A percentile compares a stretch with the other conserved stretches of the same genome.
phyloP scores from a whole-genome alignment of 441 rosid species.

The Kokia cookei region DNA sequence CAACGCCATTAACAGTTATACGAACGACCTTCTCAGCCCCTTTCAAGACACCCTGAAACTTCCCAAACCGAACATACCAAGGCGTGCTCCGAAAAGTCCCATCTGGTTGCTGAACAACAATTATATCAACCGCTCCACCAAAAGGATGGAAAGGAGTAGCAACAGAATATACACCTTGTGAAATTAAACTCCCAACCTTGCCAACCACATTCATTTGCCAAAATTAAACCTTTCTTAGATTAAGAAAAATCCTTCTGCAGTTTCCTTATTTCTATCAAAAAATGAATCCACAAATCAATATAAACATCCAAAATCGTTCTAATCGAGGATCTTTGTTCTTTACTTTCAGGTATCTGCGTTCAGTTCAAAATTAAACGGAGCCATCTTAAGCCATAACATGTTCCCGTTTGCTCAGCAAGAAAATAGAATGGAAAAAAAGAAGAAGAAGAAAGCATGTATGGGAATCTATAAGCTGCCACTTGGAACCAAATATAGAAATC shows the following conservation, averaged over 20 bases:
- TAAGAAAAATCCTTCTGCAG: background rate
- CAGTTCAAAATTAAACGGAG: background rate
- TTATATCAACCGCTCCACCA: constrained; percentile 91
- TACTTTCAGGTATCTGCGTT: constrained; percentile 11
- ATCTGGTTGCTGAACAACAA: constrained; percentile 83
- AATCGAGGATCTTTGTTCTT: background rate
- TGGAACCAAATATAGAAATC: constrained; percentile 5
- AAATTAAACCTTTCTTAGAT: constrained; percentile 8
- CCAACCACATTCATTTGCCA: constrained; percentile 82
- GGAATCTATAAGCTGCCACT: constrained; percentile 10
- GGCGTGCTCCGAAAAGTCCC: constrained; percentile 78
- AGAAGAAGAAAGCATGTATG: background rate
- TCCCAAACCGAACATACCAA: constrained; percentile 90
- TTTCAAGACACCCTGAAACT: constrained; percentile 89
- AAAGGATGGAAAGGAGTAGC: constrained; percentile 95
- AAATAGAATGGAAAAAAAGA: background rate
- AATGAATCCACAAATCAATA: background rate
- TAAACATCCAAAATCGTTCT: background rate
- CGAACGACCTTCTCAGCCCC: constrained; percentile 75
- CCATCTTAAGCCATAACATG: constrained; percentile 2
- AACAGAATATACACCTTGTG: constrained; percentile 85
- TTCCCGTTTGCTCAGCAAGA: background rate
- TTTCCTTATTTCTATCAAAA: background rate
- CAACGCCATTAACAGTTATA: constrained; percentile 65
- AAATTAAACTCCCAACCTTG: constrained; percentile 72